These are phyloP conservation scores for Pseudocercospora eumusae DNA, from an alignment of 2,329 filamentous ascomycete species.

Conservation along the genomic window DNA sequence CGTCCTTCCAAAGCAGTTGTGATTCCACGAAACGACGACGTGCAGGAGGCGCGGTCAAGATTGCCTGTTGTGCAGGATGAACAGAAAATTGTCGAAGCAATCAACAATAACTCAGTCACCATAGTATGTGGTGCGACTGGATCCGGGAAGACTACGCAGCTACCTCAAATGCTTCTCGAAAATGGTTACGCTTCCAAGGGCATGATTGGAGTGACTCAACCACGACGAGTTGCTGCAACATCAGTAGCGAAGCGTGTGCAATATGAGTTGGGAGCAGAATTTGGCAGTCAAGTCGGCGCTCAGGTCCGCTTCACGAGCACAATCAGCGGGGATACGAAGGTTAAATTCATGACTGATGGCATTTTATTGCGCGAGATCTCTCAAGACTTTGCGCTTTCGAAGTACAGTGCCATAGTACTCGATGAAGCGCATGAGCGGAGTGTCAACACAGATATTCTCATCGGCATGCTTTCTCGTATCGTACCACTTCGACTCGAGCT, in stretches of 20 bases:
- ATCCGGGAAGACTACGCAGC: conserved; percentile 95
- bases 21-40: conserved; percentile 68
- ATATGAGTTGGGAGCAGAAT: conserved; percentile 73
- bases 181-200: conserved; percentile 82
- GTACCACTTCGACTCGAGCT: conserved; percentile 79
- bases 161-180: conserved; percentile 95
- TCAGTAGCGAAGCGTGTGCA: conserved; percentile 94
- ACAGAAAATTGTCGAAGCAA: conserved; percentile 96
- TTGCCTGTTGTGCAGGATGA: conserved; percentile 93
- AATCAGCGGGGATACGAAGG: conserved; percentile 73
- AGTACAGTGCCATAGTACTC: conserved; percentile 92
- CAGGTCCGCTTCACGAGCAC: conserved; percentile 92
- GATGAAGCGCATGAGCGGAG: conserved; percentile 97
- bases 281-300: conserved; percentile 78
- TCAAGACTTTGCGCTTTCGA: conserved; percentile 80
- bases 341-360: conserved; percentile 99
- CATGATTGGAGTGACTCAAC: conserved; percentile 93
- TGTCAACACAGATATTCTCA: conserved; percentile 96
- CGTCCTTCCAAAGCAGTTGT: conserved; percentile 76
- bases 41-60: conserved; percentile 75
- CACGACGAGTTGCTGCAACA: conserved; percentile 88
- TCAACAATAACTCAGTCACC: conserved; percentile 86
- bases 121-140: conserved; percentile 94
- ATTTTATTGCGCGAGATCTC: conserved; percentile 88
- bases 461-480: conserved; percentile 93